Evolutionary conservation across 108 stramenopile species (phyloP).

Genomic region (Nitzschia putrida): DNA sequence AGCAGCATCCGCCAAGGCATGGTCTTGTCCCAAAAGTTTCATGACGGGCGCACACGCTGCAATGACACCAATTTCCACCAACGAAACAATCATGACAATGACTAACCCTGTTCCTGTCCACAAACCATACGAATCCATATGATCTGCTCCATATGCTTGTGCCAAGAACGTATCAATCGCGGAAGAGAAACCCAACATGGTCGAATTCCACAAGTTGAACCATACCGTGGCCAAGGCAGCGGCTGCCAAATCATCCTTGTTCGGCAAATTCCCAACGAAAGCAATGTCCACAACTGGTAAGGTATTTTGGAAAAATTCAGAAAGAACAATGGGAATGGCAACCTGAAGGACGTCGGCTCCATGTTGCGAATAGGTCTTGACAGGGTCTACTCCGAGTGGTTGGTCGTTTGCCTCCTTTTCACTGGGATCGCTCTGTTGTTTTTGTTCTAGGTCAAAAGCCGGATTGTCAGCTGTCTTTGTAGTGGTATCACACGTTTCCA

Average conservation of each 20-base stretch:
- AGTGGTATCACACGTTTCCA: too few species aligned
- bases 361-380: too few species aligned
- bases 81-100: conserved; percentile 21
- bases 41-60: conserved; percentile 43
- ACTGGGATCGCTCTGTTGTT: background rate
- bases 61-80: conserved; percentile 29
- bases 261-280: conserved; percentile 42
- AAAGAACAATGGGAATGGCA: conserved; percentile 37
- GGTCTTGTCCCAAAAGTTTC: conserved; percentile 45
- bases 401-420: background rate
- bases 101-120: conserved; percentile 44
- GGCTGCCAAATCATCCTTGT: conserved; percentile 45
- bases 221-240: conserved; percentile 49
- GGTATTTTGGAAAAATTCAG: conserved; percentile 48
- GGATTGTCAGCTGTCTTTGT: too few species aligned
- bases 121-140: conserved; percentile 25
- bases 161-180: conserved; percentile 48
- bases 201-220: conserved; percentile 51
- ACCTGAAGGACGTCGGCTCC: conserved; percentile 24
- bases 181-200: conserved; percentile 48
- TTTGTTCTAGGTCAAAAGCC: too few species aligned
- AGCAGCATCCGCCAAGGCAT: conserved; percentile 34
- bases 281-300: conserved; percentile 39
- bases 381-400: conserved; percentile 12
- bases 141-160: conserved; percentile 47